Percentiles rank a stretch among this genome's conserved stretches.
These are phyloP conservation scores for Rickenella mellea DNA, from an alignment of 768 basidiomycete genomes.

Conservation along the genomic window DNA sequence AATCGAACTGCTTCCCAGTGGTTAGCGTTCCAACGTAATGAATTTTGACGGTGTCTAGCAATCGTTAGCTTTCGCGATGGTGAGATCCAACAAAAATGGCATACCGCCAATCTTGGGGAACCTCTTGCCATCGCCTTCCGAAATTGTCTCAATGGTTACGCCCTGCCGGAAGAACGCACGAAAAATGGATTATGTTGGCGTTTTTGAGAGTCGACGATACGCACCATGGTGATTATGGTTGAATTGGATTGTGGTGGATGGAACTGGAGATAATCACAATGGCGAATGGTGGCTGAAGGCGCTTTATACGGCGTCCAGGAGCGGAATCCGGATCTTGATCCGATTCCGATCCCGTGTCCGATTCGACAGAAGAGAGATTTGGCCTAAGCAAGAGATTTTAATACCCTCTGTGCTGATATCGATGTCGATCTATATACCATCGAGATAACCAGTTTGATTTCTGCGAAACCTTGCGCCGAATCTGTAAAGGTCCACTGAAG, in stretches of 20 bases:
- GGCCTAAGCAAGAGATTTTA: too few relatives aligned
- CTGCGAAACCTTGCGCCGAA: too few relatives aligned
- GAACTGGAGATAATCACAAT: constrained; percentile 11
- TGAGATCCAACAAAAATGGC: constrained; percentile 18
- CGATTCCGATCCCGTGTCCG: too few relatives aligned
- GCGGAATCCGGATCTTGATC: constrained; percentile 84
- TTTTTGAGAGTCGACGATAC: constrained; percentile 11
- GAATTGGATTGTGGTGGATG: constrained; percentile 11
- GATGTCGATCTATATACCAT: too few relatives aligned
- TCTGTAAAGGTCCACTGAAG: too few relatives aligned
- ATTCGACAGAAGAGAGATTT: too few relatives aligned
- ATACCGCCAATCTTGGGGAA: constrained; percentile 67
- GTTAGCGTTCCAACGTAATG: constrained; percentile 71
- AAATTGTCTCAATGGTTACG: constrained; percentile 51
- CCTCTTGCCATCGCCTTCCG: constrained; percentile 49
- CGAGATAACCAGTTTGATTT: too few relatives aligned
- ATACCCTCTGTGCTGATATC: too few relatives aligned
- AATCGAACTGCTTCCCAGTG: constrained; percentile 64
- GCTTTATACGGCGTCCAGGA: too few relatives aligned
- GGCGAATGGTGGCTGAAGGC: constrained; percentile 10
- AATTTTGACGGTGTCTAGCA: constrained; percentile 57
- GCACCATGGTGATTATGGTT: constrained; percentile 18
- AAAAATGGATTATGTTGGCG: too few relatives aligned
- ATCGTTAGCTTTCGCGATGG: constrained; percentile 4
- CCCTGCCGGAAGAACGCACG: constrained; percentile 34